Evolutionary conservation across 148 eudicot genomes (phyloP).

Genomic region (Persicaria maculosa): DNA sequence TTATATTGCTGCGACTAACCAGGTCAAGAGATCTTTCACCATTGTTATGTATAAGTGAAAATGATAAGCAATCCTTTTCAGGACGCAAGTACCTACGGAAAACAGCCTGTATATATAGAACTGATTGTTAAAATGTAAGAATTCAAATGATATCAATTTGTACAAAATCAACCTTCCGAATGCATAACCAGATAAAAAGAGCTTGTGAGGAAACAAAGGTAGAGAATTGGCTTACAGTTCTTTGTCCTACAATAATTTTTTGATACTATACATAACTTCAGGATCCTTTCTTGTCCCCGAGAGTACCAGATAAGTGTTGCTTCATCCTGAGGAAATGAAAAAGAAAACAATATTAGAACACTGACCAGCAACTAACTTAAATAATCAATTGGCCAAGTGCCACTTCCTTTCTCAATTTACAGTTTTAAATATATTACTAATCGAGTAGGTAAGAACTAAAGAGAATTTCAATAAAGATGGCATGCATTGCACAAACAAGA

Average conservation of each 20-base stretch:
- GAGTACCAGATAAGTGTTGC: conserved; percentile 75
- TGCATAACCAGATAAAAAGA: neutral
- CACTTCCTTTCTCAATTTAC: neutral
- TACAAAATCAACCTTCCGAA: neutral
- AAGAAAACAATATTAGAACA: neutral
- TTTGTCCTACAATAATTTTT: conserved; percentile 79
- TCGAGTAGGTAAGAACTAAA: neutral
- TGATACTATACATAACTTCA: conserved; percentile 60
- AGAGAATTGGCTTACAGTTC: conserved; percentile 72
- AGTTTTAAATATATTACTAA: neutral
- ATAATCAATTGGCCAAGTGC: neutral
- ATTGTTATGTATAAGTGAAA: conserved; percentile 53
- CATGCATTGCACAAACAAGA: neutral
- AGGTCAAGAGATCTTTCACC: conserved; percentile 66
- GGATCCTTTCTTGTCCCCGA: conserved; percentile 63
- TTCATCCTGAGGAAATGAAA: conserved; percentile 59
- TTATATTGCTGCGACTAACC: conserved; percentile 42
- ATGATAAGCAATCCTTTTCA: conserved; percentile 63
- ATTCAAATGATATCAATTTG: neutral
- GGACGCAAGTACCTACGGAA: conserved; percentile 55
- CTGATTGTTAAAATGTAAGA: neutral
- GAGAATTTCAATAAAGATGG: neutral
- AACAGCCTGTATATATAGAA: conserved; percentile 37
- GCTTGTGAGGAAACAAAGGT: conserved; percentile 8
- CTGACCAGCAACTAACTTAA: neutral